Conservation (phyloP, 2,329 filamentous ascomycete species). For the Phialophora verrucosa region DNA sequence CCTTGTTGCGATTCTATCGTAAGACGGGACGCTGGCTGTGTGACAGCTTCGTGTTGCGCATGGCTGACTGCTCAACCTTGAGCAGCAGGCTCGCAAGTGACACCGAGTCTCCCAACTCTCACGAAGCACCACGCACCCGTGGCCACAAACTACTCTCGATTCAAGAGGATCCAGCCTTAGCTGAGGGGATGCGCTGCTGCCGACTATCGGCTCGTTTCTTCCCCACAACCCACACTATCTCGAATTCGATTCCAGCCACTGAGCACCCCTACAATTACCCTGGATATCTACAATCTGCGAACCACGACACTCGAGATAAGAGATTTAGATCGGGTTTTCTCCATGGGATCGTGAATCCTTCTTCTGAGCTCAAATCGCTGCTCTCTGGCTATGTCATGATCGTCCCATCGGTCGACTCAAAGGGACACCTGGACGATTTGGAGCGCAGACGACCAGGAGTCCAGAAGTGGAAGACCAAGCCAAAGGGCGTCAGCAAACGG, state of each 20-base stretch:
- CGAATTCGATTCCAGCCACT: conserved; percentile 1
- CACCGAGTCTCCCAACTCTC: background rate
- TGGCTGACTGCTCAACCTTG: background rate
- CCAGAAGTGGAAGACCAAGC: background rate
- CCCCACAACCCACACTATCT: conserved; percentile 10
- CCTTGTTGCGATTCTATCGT: background rate
- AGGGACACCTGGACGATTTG: background rate
- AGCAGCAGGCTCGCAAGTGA: background rate
- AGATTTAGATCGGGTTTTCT: conserved; percentile 13
- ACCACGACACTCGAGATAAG: conserved; percentile 12
- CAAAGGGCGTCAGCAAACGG: conserved; percentile 5
- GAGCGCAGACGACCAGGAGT: background rate
- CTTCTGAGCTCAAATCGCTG: background rate
- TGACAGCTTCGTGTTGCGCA: background rate
- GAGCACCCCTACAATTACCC: background rate
- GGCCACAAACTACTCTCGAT: background rate
- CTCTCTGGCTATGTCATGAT: background rate
- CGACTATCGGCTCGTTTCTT: conserved; percentile 1
- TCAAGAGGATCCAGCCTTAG: background rate
- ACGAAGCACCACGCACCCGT: background rate
- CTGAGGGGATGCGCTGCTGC: background rate
- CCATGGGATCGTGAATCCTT: background rate
- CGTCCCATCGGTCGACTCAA: background rate
- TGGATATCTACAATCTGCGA: conserved; percentile 3
- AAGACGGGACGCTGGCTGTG: conserved; percentile 2